Conservation (phyloP, 257 asterid genomes). For the Nicotiana undulata region DNA sequence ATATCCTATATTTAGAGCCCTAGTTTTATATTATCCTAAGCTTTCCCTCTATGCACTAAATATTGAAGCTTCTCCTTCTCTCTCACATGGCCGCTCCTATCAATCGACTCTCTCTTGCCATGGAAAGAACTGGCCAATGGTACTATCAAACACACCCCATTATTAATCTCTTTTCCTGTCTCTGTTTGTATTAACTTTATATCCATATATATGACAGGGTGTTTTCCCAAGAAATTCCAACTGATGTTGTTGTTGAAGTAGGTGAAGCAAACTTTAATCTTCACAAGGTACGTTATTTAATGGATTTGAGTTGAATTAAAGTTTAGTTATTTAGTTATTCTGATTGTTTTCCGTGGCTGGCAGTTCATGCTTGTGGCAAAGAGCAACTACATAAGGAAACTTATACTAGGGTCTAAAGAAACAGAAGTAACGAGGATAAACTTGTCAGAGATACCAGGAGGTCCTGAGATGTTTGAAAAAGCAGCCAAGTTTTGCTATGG, state of each 20-base stretch:
- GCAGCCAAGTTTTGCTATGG: constrained; percentile 95
- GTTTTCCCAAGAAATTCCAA: constrained; percentile 80
- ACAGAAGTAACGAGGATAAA: constrained; percentile 52
- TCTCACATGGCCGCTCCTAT: constrained; percentile 30
- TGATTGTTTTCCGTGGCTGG: not conserved
- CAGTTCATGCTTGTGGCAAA: constrained; percentile 96
- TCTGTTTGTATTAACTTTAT: not conserved
- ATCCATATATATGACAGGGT: constrained; percentile 76
- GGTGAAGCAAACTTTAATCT: constrained; percentile 79
- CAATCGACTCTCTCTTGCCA: constrained; percentile 49
- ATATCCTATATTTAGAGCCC: constrained; percentile 6
- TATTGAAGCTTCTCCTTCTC: not conserved
- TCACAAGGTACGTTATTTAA: constrained; percentile 56
- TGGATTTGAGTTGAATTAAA: not conserved
- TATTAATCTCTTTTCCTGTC: not conserved
- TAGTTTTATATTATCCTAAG: not conserved
- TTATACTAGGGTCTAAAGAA: constrained; percentile 62
- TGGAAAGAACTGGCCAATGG: constrained; percentile 99
- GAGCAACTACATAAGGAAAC: constrained; percentile 74
- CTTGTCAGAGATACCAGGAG: constrained; percentile 80
- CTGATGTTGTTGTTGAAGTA: constrained; percentile 72
- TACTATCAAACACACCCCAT: constrained; percentile 4
- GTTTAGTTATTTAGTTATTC: not conserved
- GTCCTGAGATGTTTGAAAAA: constrained; percentile 83
- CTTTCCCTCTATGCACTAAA: not conserved